phyloP scores from a whole-genome alignment of 192 early-diverging fungal genomes.

The Coemansia sp. region DNA sequence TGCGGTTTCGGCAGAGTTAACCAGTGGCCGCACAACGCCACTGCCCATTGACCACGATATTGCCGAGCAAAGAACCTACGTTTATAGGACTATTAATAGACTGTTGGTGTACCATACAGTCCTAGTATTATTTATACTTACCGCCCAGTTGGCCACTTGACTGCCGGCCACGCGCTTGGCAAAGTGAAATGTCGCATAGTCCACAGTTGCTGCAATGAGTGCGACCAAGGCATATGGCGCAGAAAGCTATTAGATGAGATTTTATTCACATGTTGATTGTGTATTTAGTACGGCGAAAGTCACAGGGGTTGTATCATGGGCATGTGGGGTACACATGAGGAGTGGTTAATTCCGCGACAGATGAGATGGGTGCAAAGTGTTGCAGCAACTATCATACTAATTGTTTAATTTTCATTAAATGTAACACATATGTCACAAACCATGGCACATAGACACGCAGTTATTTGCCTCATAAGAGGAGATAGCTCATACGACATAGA shows the following conservation, averaged over 20 bases:
- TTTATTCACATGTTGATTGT: constrained; percentile 18
- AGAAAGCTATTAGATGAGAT: constrained; percentile 49
- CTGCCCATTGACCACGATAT: constrained; percentile 60
- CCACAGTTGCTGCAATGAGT: constrained; percentile 69
- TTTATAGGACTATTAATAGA: background rate
- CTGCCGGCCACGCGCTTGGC: constrained; percentile 67
- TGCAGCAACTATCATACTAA: background rate
- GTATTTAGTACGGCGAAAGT: background rate
- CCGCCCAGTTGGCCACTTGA: constrained; percentile 64
- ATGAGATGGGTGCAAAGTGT: background rate
- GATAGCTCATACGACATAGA: background rate
- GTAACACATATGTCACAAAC: background rate
- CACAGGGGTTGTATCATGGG: background rate
- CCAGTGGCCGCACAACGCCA: constrained; percentile 65
- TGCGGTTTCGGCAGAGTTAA: constrained; percentile 76
- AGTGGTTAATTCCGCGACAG: constrained; percentile 13
- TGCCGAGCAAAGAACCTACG: constrained; percentile 10
- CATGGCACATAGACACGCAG: background rate
- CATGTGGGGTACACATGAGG: background rate
- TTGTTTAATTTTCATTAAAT: background rate
- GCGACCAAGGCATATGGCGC: constrained; percentile 80
- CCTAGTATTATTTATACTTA: constrained; percentile 20
- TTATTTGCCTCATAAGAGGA: background rate
- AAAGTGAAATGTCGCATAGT: constrained; percentile 77
- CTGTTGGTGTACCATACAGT: background rate